A percentile compares a stretch with the other conserved stretches of the same genome.
Evolutionary conservation across 257 asterid genomes (phyloP).

Genomic region (Nicotiana noctiflora): DNA sequence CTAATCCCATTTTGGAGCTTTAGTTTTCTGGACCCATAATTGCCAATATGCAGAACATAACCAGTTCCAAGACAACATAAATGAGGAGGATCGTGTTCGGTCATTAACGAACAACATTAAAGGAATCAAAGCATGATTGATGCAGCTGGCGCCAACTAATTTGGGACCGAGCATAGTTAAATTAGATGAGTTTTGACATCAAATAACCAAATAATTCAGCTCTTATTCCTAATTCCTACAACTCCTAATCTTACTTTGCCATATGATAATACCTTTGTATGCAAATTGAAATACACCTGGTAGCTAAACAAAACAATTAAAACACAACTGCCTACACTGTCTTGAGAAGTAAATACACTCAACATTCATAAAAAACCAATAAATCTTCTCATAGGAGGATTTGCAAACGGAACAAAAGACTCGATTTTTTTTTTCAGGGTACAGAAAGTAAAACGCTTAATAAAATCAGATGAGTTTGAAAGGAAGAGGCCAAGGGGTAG

Average conservation of each 20-base stretch:
- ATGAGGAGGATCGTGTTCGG: neutral
- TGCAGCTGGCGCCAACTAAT: neutral
- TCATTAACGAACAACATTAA: neutral
- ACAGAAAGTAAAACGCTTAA: neutral
- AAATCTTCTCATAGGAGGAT: neutral
- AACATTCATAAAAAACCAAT: neutral
- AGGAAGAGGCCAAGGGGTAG: constrained; percentile 96
- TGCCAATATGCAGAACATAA: neutral
- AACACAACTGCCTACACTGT: neutral
- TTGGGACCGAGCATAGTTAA: neutral
- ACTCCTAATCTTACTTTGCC: neutral
- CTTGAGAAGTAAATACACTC: neutral
- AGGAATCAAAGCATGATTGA: neutral
- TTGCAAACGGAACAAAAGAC: neutral
- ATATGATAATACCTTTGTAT: neutral
- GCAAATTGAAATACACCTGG: neutral
- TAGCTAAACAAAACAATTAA: neutral
- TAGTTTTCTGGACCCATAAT: neutral
- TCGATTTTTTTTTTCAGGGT: neutral
- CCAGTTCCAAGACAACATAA: neutral
- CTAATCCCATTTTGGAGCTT: neutral
- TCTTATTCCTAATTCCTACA: neutral
- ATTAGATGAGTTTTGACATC: neutral
- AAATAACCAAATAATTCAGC: neutral
- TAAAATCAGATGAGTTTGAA: constrained; percentile 55